Evolutionary conservation across 495 filamentous ascomycete species (phyloP), one percentile per base, ranked within the genome.

Genomic region (Xylaria longipes): DNA sequence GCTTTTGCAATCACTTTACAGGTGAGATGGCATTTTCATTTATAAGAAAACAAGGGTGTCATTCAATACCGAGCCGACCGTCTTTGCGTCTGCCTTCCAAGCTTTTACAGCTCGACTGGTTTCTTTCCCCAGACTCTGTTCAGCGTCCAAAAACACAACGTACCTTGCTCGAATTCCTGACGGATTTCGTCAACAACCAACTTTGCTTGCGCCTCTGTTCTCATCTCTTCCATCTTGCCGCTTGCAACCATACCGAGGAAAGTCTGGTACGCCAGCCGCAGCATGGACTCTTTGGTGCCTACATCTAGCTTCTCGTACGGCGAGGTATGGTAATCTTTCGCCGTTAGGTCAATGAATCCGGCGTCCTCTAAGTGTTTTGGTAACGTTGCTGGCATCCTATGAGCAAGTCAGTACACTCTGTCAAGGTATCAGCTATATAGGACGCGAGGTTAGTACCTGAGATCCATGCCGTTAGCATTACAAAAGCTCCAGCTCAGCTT

Each of bases 211-310:
- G 31, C 46, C 31, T 68, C 50, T 25, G 65, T 56, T 43, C 41
- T 68, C 65, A 68, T 68, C 31, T 68, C 65, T 7, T 68, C 65
- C n/a, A 56, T 29, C 3, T 6, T 67, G 8, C 64, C 64, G 9
- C 65, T 68, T 5, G 65, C 65, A 33, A 68, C 48, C 46, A 68
- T 68, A 11, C 65, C 65, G 5, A 68, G 46, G 14, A 68, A 57
- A 25, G 46, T 39, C 14, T 68, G 65, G 41, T 54, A 57, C 4
- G 65, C 65, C 6, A 68, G 25, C 39, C 65, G 31, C 6, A 52
- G 37, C 65, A 68, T 68, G 6, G 65, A 68, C 65, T 68, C 65
- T 39, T 68, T 68, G n/a, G 50, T 68, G 29, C 20, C 65, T 27
- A 25, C 8, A 27, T 68, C 65, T 2, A 68, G 27, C 12, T 57